Evolutionary conservation across 192 early-diverging fungal genomes (phyloP).

Genomic region (Backusella tuberculispora): DNA sequence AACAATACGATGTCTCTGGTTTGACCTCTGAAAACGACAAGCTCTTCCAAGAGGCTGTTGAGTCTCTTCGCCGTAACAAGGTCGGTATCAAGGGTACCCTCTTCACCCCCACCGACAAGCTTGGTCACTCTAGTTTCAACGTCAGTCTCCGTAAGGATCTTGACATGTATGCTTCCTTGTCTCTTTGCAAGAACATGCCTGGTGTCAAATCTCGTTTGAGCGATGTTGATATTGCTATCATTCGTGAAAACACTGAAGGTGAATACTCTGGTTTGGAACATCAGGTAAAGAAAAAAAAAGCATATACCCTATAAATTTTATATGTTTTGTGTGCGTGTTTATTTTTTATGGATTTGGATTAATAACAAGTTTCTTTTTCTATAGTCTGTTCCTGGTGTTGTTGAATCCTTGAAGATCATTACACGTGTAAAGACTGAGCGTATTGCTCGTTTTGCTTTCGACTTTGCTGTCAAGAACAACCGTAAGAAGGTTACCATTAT

Average conservation of each 20-base stretch:
- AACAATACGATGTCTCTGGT: conserved; percentile 96
- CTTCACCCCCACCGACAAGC: conserved; percentile 84
- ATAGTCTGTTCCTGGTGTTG: conserved; percentile 94
- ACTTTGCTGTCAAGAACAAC: conserved; percentile 96
- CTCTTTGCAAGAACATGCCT: conserved; percentile 88
- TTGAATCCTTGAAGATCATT: conserved; percentile 98
- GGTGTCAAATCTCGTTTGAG: conserved; percentile 89
- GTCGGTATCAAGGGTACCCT: conserved; percentile 95
- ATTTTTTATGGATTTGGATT: too few relatives aligned
- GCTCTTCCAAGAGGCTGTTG: conserved; percentile 88
- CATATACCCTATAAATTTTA: too few relatives aligned
- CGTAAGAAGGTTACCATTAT: conserved; percentile 98
- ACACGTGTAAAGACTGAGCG: conserved; percentile 97
- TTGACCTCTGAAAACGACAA: conserved; percentile 82
- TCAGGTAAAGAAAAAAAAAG: conserved; percentile 54
- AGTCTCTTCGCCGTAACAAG: conserved; percentile 92
- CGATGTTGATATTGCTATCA: conserved; percentile 97
- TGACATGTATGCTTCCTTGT: conserved; percentile 97
- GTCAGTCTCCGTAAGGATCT: conserved; percentile 96
- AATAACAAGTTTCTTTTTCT: too few relatives aligned
- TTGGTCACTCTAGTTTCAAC: conserved; percentile 97
- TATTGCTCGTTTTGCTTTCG: conserved; percentile 98
- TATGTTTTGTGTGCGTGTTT: too few relatives aligned
- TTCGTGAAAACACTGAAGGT: conserved; percentile 99
- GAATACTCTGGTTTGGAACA: conserved; percentile 99